These are phyloP conservation scores for Zanthoxylum bungeanum DNA, from an alignment of 345 rosid species.

Conservation along the genomic window DNA sequence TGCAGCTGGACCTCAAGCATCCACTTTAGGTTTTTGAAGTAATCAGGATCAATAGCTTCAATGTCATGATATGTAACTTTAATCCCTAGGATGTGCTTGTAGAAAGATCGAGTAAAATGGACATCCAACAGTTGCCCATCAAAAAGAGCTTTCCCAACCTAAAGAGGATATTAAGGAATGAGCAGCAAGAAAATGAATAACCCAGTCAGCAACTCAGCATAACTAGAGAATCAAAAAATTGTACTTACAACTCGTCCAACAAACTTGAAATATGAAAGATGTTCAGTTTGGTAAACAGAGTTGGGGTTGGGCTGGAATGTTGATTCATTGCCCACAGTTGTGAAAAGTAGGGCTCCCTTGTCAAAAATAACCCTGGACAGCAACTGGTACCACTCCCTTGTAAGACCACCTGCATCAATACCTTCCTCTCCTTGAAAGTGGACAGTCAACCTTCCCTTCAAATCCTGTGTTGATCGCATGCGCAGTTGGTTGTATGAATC, in stretches of 20 bases:
- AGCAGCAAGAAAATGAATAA: neutral
- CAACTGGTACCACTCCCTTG: conserved; percentile 99
- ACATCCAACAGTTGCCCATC: conserved; percentile 97
- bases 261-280: conserved; percentile 96
- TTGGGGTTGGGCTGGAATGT: conserved; percentile 99
- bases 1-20: conserved; percentile 81
- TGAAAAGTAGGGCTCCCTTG: conserved; percentile 90
- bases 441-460: conserved; percentile 92
- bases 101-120: conserved; percentile 95
- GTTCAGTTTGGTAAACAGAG: conserved; percentile 96
- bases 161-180: conserved; percentile 16
- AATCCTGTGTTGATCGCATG: conserved; percentile 72
- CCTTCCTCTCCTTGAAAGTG: conserved; percentile 99
- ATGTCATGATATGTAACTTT: conserved; percentile 94
- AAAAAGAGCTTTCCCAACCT: conserved; percentile 97
- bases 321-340: conserved; percentile 96
- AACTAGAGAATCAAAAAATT: conserved; percentile 7
- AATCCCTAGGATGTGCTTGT: conserved; percentile 89
- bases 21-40: conserved; percentile 88
- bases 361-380: conserved; percentile 94
- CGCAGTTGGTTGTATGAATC: conserved; percentile 97
- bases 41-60: conserved; percentile 96
- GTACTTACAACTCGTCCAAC: conserved; percentile 92
- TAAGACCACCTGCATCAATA: conserved; percentile 98
- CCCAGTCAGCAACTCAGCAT: neutral